Percentiles rank a stretch among this genome's conserved stretches.
These are phyloP conservation scores for Aspergillus ruber DNA, from an alignment of 2,329 filamentous ascomycete genomes.

Conservation along the genomic window DNA sequence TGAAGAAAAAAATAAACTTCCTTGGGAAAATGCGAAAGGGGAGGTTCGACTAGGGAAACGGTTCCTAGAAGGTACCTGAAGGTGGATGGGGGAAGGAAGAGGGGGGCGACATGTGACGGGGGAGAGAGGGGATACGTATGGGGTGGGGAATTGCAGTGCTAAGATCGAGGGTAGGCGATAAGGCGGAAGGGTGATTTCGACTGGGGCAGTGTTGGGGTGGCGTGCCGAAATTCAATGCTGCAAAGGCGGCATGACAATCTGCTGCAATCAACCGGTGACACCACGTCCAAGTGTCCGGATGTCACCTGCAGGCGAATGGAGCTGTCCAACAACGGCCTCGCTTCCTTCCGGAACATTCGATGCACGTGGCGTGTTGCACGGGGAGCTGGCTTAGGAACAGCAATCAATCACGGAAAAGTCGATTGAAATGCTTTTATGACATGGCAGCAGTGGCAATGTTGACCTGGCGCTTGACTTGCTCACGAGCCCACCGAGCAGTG, in stretches of 20 bases:
- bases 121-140: background rate
- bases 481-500: constrained; percentile 92
- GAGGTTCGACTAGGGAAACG: constrained; percentile 17
- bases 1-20: constrained; percentile 9
- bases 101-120: background rate
- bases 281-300: constrained; percentile 8
- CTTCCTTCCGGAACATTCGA: constrained; percentile 12
- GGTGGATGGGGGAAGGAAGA: constrained; percentile 1
- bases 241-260: background rate
- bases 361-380: constrained; percentile 8
- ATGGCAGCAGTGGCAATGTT: constrained; percentile 33
- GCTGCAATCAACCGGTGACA: constrained; percentile 8
- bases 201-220: background rate
- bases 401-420: constrained; percentile 5
- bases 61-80: constrained; percentile 4
- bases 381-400: constrained; percentile 8
- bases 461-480: constrained; percentile 88
- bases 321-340: constrained; percentile 8
- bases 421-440: constrained; percentile 23
- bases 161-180: background rate
- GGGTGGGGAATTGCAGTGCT: background rate
- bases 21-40: constrained; percentile 10
- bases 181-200: background rate
- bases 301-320: background rate
- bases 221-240: background rate